phyloP scores from a whole-genome alignment of 257 asterid species.

The Nicotiana sylvestris region DNA sequence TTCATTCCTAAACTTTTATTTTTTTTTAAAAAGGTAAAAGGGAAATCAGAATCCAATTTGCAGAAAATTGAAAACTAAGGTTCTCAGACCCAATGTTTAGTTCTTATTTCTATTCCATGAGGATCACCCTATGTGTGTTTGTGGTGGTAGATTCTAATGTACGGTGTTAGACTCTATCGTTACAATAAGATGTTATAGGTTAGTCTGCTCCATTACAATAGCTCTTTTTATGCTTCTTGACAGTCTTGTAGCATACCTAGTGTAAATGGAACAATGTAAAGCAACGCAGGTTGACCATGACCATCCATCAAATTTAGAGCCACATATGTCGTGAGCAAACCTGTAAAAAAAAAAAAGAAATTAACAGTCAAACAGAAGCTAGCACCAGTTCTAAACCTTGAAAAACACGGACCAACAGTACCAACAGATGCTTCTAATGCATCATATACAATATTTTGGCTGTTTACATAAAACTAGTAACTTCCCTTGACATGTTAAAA shows the following conservation, averaged over 20 bases:
- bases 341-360: conserved; percentile 28
- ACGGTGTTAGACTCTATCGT: neutral
- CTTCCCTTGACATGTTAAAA: neutral
- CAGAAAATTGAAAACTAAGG: neutral
- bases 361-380: neutral
- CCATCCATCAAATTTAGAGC: conserved; percentile 97
- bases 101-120: neutral
- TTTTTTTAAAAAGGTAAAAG: neutral
- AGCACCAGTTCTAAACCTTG: neutral
- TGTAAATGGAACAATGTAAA: conserved; percentile 95
- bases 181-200: neutral
- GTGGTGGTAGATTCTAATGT: neutral
- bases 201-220: neutral
- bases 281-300: conserved; percentile 97
- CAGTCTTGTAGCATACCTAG: conserved; percentile 45
- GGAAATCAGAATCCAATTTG: neutral
- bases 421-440: neutral
- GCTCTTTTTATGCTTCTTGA: neutral
- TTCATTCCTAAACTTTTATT: neutral
- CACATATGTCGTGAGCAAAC: conserved; percentile 83
- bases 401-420: neutral
- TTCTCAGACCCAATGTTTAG: neutral
- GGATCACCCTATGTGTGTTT: neutral
- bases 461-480: neutral
- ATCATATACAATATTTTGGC: neutral